Evolutionary conservation across 139 green algal species (phyloP).

Genomic region (Micractinium conductrix): DNA sequence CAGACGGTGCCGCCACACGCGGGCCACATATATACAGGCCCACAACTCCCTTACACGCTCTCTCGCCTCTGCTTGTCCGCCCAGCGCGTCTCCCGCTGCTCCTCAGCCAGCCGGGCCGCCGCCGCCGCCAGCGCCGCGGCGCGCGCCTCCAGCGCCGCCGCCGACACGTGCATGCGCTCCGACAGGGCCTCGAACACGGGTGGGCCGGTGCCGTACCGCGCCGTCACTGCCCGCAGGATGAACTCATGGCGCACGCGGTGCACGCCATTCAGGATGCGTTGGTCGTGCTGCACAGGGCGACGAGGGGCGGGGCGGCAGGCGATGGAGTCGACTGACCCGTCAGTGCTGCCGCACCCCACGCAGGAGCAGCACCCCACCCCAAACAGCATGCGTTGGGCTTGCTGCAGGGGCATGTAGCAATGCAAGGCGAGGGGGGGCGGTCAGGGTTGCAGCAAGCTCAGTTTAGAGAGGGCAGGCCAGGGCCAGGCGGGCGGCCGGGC

Average conservation of each 20-base stretch:
- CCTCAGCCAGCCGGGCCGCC: not conserved
- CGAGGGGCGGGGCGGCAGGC: not conserved
- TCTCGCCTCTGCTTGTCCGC: constrained; percentile 7
- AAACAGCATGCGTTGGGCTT: too few relatives aligned
- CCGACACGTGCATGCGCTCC: not conserved
- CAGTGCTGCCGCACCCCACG: too few relatives aligned
- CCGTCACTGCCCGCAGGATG: not conserved
- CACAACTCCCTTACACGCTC: not conserved
- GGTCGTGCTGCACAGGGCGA: constrained; percentile 34
- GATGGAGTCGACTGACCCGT: too few relatives aligned
- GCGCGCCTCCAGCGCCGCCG: not conserved
- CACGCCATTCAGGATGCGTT: not conserved
- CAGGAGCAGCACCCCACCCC: too few relatives aligned
- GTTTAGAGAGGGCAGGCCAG: too few relatives aligned
- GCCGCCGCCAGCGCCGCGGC: not conserved
- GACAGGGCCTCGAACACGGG: constrained; percentile 15
- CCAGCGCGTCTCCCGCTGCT: not conserved
- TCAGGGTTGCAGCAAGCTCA: too few relatives aligned
- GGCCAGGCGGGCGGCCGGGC: too few relatives aligned
- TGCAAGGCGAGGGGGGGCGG: not conserved
- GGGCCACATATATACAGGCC: not conserved
- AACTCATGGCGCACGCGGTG: not conserved
- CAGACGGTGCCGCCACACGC: not conserved
- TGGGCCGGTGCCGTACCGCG: not conserved
- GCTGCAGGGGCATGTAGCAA: not conserved